These are phyloP conservation scores for Mucor ambiguus DNA, from an alignment of 371 early-diverging fungal species.

Conservation along the genomic window DNA sequence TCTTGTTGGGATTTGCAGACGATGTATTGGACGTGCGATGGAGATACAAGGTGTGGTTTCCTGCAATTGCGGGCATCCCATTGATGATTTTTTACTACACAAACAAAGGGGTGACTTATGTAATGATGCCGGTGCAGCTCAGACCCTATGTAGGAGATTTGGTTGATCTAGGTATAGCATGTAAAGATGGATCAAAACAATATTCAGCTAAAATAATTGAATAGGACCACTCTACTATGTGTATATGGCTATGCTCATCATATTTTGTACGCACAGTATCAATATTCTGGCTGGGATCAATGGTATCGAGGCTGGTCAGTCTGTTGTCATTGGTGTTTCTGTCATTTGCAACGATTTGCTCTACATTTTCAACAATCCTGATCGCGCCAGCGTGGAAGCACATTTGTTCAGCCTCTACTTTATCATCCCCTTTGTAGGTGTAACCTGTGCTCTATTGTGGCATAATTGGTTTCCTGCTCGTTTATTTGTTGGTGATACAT, in stretches of 20 bases:
- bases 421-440: slow-evolving; percentile 90
- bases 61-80: slow-evolving; percentile 92
- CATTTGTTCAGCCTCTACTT: slow-evolving; percentile 89
- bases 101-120: slow-evolving; percentile 84
- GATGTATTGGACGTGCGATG: slow-evolving; percentile 96
- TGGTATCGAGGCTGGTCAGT: slow-evolving; percentile 96
- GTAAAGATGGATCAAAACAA: not conserved
- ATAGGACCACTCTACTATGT: slow-evolving; percentile 89
- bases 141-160: slow-evolving; percentile 70
- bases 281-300: slow-evolving; percentile 99
- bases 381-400: slow-evolving; percentile 60
- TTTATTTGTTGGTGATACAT: slow-evolving; percentile 98
- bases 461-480: slow-evolving; percentile 94
- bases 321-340: slow-evolving; percentile 87
- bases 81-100: slow-evolving; percentile 93
- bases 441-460: slow-evolving; percentile 73
- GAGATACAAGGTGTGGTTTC: slow-evolving; percentile 95
- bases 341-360: slow-evolving; percentile 80
- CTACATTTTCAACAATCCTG: slow-evolving; percentile 57
- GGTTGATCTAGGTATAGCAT: slow-evolving; percentile 78
- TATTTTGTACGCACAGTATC: slow-evolving; percentile 97
- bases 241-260: slow-evolving; percentile 85
- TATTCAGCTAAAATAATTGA: not conserved
- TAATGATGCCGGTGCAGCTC: slow-evolving; percentile 85
- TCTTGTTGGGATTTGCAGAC: slow-evolving; percentile 97